A percentile compares a stretch with the other conserved stretches of the same genome.
phyloP scores from a whole-genome alignment of 2,329 filamentous ascomycete genomes.

The Colletotrichum shisoi region DNA sequence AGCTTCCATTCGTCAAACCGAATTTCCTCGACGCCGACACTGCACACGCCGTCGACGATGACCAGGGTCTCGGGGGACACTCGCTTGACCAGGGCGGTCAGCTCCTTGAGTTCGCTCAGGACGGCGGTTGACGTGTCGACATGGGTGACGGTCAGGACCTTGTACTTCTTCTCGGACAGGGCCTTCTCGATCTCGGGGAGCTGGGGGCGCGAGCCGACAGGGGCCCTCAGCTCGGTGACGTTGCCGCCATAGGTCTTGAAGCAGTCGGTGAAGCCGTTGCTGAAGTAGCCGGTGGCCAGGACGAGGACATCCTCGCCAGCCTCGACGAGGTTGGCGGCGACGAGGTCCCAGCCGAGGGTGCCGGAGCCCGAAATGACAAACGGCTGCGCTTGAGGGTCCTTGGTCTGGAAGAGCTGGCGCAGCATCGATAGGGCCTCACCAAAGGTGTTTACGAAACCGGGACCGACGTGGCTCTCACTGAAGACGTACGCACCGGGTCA shows the following conservation, averaged over 20 bases:
- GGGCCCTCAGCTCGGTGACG: constrained; percentile 86
- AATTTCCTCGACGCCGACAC: constrained; percentile 94
- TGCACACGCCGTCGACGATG: constrained; percentile 96
- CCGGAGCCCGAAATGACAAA: constrained; percentile 94
- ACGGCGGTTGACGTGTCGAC: constrained; percentile 98
- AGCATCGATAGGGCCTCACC: constrained; percentile 88
- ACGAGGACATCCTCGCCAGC: constrained; percentile 89
- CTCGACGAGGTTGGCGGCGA: constrained; percentile 92
- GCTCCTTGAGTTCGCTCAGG: constrained; percentile 83
- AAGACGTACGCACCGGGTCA: constrained; percentile 33
- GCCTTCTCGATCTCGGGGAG: constrained; percentile 88
- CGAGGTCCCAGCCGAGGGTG: constrained; percentile 95
- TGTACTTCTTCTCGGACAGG: constrained; percentile 89
- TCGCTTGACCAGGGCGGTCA: constrained; percentile 82
- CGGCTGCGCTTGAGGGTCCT: constrained; percentile 81
- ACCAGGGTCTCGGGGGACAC: constrained; percentile 92
- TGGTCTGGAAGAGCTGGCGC: constrained; percentile 93
- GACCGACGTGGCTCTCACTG: constrained; percentile 93
- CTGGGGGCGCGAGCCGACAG: constrained; percentile 87
- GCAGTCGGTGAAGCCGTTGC: constrained; percentile 92
- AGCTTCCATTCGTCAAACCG: constrained; percentile 94
- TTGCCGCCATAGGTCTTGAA: constrained; percentile 89
- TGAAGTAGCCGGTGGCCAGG: constrained; percentile 96
- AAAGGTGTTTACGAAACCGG: constrained; percentile 87
- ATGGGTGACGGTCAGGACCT: constrained; percentile 92